Base-by-base conservation (phyloP, 257 asterid genomes). In the Nyctanthes arbortristis region DNA sequence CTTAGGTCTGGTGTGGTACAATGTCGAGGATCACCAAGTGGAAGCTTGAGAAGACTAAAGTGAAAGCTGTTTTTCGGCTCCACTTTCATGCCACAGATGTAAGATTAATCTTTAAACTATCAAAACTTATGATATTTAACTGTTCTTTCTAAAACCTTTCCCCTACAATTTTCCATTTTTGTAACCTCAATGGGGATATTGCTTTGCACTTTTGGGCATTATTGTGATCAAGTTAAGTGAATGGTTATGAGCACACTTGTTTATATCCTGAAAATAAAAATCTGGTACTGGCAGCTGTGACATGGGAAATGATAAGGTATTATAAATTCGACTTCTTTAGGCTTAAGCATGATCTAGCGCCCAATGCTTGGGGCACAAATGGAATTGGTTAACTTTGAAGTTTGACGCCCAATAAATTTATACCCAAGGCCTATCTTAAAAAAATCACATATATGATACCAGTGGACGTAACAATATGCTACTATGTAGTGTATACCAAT, bases 1-100 rank as follows among this genome's bases (percentile, higher is more conserved):
- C 78, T 84, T 83, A 67, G 75, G 78, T 69, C 70, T 65, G 75
- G 69, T 45, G 68, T 65, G 84, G 78, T 71, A 85, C 68, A 81
- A 94, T 94, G 99, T 91, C 97, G 34, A 87, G 91, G 84, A 67
- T 78, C 81, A 79, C 91, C 2, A 94, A 91, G 88, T 94, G 99
- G 99, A 94, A 91, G 91, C 91, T 91, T 61, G 99, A 94, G 87
- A 88, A 87, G 89, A 88, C 81, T 70, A 94, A 94, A 94, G 93
- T 91, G 57, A 94, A 94, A 94, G 99, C 92, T 43, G 97, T 94
- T 69, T 94, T 91, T 74, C 96, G 99, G 77, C 99, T 94, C 71
- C 99, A 94, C 68, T 94, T 94, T 84, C 96, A 94, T 70, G 97
- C 99, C 61, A 82, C 97, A 69, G 97, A 94, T 61, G 99, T 94